These are phyloP conservation scores for Trichoderma simmonsii DNA, from an alignment of 2,329 filamentous ascomycete species.

Conservation along the genomic window DNA sequence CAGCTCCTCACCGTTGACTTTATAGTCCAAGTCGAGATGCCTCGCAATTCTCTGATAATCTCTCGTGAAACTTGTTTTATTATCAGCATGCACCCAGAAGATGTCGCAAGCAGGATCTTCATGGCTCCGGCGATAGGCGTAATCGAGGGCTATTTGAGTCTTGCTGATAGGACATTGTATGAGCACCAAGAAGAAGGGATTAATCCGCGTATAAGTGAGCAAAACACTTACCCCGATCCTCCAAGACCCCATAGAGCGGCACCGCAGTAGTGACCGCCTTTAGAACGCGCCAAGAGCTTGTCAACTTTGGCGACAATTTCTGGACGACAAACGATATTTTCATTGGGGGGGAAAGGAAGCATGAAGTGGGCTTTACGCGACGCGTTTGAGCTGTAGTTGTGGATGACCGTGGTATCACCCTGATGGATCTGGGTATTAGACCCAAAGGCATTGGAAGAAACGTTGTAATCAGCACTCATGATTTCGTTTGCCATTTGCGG, in stretches of 20 bases:
- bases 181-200: no score
- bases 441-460: background rate
- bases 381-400: background rate
- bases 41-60: background rate
- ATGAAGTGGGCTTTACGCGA: background rate
- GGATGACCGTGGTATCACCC: background rate
- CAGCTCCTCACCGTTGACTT: background rate
- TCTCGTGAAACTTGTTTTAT: background rate
- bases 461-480: rapidly evolving
- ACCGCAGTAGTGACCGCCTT: background rate
- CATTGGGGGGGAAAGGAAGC: background rate
- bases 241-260: background rate
- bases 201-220: no score
- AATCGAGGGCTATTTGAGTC: background rate
- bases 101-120: background rate
- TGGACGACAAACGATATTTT: background rate
- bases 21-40: background rate
- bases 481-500: background rate
- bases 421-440: background rate
- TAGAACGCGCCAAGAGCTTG: background rate
- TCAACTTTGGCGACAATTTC: background rate
- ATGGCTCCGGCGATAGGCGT: background rate
- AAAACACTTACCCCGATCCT: background rate
- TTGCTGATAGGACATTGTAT: background rate
- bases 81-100: background rate